phyloP scores from a whole-genome alignment of 768 basidiomycete genomes.

The Jaapia argillacea region DNA sequence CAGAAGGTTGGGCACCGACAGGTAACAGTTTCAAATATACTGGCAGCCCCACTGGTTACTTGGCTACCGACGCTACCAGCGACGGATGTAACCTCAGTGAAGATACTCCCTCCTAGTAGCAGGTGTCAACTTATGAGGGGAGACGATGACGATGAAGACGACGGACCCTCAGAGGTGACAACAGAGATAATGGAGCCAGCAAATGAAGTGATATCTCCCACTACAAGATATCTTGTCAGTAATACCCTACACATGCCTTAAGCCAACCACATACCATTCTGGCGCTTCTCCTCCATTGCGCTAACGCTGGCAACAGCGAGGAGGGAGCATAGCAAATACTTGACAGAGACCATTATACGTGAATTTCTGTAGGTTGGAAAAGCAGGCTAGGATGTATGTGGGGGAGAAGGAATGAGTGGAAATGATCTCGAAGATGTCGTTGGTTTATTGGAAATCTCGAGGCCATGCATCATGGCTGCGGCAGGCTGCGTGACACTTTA shows the following conservation, averaged over 20 bases:
- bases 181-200: no score
- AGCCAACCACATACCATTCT: no score
- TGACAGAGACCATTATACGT: constrained; percentile 7
- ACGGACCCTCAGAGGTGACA: no score
- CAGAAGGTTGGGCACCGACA: constrained; percentile 13
- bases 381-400: background rate
- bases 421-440: no score
- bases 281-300: constrained; percentile 18
- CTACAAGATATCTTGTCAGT: no score
- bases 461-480: background rate
- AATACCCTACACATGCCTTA: no score
- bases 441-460: no score
- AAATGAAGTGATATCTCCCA: no score
- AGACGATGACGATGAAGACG: no score
- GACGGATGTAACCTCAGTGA: constrained; percentile 22
- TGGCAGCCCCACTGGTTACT: constrained; percentile 19
- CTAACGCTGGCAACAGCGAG: constrained; percentile 24
- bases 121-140: no score
- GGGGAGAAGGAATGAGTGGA: background rate
- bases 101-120: constrained; percentile 16
- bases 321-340: constrained; percentile 24
- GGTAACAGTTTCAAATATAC: constrained; percentile 19
- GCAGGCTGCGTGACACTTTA: background rate
- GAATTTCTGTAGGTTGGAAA: background rate
- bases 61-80: constrained; percentile 15